Base-by-base conservation (phyloP, 768 basidiomycete genomes). In the Lentinula detonsa region DNA sequence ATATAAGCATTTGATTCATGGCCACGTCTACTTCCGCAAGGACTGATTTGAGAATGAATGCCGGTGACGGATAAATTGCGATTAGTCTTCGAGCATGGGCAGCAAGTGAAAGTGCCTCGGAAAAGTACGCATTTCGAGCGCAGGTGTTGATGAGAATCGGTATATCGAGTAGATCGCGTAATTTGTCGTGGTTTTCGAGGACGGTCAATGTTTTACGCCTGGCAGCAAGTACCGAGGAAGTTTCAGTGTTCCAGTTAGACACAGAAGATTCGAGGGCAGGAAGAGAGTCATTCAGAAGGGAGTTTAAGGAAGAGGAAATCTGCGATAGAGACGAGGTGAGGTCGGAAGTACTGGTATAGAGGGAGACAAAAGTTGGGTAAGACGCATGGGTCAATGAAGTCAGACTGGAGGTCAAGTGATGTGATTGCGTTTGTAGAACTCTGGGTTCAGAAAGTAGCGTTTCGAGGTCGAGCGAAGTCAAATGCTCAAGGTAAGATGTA, bases 141-240 rank as follows among this genome's bases (percentile, higher is more conserved):
- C 94, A 98, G 1, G 93, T 92, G 70, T 96, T 93, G 69, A 97
- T 89, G 34, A 99, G 81, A 55, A 90, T 78, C 8, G 96, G 94
- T 52, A 95, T 83, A 66, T 97, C 95, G 60, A 98, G 84, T 39
- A 98, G 74, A 71, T 98, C 95, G 64, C 90, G 82, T 62, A 98
- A 82, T 72, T 95, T 95, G 71, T 96, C 93, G 69, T 94, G 90
- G 67, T 96, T 91, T 67, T 98, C 95, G 62, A 94, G 83, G n/a
- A 98, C 92, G 54, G 91, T 78, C 35, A 85, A 80, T 0, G 92
- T 92, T 64, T 88, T 87, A 61, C 82, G 79, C 40, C 95, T 81
- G 56, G 91, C 87, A 52, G 80, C 76, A 56, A 93, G 83, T n/a
- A 95, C 83, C 21, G 78, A 71, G 51, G 90, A 87, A n/a, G 87